Evolutionary conservation across 306 rosid species (phyloP), one percentile per base, ranked within the genome.

Genomic region (Arachis stenosperma): DNA sequence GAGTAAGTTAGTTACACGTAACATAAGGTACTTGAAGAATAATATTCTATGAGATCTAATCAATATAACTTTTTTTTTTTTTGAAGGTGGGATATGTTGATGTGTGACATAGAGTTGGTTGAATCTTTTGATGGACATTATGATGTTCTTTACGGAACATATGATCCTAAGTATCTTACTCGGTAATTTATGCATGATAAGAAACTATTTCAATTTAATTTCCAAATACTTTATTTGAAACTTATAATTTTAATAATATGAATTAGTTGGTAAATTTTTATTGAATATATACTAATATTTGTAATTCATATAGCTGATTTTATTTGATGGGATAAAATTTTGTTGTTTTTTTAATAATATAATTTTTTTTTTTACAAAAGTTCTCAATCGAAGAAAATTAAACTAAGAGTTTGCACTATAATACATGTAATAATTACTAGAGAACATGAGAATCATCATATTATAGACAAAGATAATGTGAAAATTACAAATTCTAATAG

Each of bases 81-180:
- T 78, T 78, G 53, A 87, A 94, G 98, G 89, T 94, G 98, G 98
- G 98, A 94, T 89, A 86, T 87, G 92, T 88, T 94, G 79, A 91
- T 92, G 75, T 90, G 94, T 78, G 97, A 94, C 86, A 83, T 91
- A 78, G 95, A 91, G 84, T 67, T 86, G 72, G 59, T 94, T 65
- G 92, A 94, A 69, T 78, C 93, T 65, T 88, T 75, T 53, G 95
- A 89, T 60, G 96, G 97, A 40, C 90, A 94, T 75, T 89, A 85
- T 65, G 98, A 94, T 75, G 87, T 91, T 75, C 86, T 94, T 57
- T 91, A 94, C 56, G 98, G 97, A 73, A 91, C 89, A 53, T 89
- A 81, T 57, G 90, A 91, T 73, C 98, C 97, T 39, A 91, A 89
- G 71, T 91, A 89, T 84, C 86, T 85, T 40, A 88, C 96, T 27